A percentile compares a stretch with the other conserved stretches of the same genome.
Evolutionary conservation across 345 rosid genomes (phyloP).

Genomic region (Lepidium didymum): DNA sequence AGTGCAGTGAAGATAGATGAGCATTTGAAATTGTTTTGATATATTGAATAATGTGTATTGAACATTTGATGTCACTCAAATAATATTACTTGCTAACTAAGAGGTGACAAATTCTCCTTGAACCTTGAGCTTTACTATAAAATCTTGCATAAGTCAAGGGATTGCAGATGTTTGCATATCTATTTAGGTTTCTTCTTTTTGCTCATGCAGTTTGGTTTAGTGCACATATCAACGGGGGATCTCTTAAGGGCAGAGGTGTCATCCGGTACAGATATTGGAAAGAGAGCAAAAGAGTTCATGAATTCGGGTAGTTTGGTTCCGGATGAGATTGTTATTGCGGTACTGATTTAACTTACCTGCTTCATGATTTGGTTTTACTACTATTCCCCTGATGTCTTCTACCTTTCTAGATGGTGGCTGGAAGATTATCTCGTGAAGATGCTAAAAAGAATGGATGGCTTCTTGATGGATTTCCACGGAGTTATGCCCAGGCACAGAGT

Average conservation of each 20-base stretch:
- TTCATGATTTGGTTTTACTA: neutral
- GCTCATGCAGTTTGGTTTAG: constrained; percentile 53
- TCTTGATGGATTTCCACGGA: constrained; percentile 88
- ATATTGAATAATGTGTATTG: neutral
- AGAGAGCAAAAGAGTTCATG: constrained; percentile 74
- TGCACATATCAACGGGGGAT: constrained; percentile 92
- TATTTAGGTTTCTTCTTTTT: neutral
- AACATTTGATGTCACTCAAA: neutral
- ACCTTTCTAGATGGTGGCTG: constrained; percentile 53
- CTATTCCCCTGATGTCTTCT: neutral
- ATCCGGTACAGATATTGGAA: constrained; percentile 69
- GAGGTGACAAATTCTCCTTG: neutral
- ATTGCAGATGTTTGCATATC: neutral
- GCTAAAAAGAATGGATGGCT: constrained; percentile 83
- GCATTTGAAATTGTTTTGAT: neutral
- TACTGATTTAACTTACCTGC: constrained; percentile 18
- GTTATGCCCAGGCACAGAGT: constrained; percentile 68
- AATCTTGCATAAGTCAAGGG: neutral
- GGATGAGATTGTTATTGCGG: constrained; percentile 76
- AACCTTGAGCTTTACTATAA: neutral
- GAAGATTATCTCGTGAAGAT: constrained; percentile 57
- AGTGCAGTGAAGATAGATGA: neutral
- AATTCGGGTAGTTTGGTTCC: constrained; percentile 76
- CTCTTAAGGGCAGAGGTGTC: constrained; percentile 77
- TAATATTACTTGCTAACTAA: neutral